Evolutionary conservation across 352 stramenopile genomes (phyloP), one percentile per base, ranked within the genome.

Genomic region (Phytophthora pseudosyringae): DNA sequence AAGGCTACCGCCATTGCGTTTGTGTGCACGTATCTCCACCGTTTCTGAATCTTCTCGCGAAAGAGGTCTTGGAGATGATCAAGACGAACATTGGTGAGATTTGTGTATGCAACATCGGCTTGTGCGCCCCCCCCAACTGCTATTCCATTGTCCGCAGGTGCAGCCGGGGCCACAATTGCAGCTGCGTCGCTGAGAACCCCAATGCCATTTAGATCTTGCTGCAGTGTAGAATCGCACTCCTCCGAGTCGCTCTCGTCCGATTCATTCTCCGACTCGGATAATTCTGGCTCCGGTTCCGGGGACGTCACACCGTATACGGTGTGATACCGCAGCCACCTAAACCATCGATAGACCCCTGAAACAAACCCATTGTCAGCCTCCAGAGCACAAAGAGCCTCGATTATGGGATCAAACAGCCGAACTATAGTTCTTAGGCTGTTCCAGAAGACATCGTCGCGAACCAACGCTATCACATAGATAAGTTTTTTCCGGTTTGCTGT

Each of bases 11-110:
- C 32, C 55, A 63, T 63, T 31, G 21, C 43, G 35, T 63, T 63
- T 48, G 55, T 50, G 26, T 64, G 56, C 0, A 64, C 45, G 28
- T 64, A 64, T 33, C n/a, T 36, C 56, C 56, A 56, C n/a, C 56
- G 33, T 31, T 64, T 64, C 26, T 36, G 28, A 4, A 36, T 51
- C 4, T 48, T 55, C 26, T 50, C 35, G 5, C 35, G 56, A 36
- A 60, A 51, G 2, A 60, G 1, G 29, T 5, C 28, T 45, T 60
- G 39, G 3, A 60, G 52, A 0, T 60, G n/a, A 33, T 43, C 52
- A 16, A 60, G 52, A 5, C 11, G 29, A 45, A 50, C 1, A 10
- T 50, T 21, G 13, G 28, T 59, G n/a, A n/a, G n/a, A n/a, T n/a
- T n/a, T n/a, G n/a, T n/a, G n/a, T n/a, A 59, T 21, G 5, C 4